phyloP scores from a whole-genome alignment of 805 yeast genomes.

The Blastobotrys parvus region DNA sequence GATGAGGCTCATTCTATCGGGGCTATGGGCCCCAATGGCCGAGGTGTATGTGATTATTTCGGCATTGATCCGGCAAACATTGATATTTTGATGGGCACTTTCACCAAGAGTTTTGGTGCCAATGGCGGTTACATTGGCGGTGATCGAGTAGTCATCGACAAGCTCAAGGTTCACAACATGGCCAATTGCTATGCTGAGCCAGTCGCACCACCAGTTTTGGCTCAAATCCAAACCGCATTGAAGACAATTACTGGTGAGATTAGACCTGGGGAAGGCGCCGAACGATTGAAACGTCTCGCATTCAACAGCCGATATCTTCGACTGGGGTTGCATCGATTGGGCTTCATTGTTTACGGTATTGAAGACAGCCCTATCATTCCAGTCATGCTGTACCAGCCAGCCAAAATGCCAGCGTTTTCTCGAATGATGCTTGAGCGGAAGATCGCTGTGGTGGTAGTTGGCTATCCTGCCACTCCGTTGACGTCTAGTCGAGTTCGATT shows the following conservation, averaged over 20 bases:
- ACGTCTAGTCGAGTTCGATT: conserved; percentile 84
- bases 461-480: conserved; percentile 96
- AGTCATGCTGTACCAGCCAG: conserved; percentile 74
- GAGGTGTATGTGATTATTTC: conserved; percentile 93
- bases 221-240: conserved; percentile 77
- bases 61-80: conserved; percentile 65
- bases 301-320: conserved; percentile 92
- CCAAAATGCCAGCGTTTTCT: conserved; percentile 89
- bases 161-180: conserved; percentile 62
- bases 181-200: conserved; percentile 76
- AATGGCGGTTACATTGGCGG: conserved; percentile 98
- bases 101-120: conserved; percentile 97
- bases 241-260: conserved; percentile 71
- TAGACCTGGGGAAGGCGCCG: conserved; percentile 88
- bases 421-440: conserved; percentile 69
- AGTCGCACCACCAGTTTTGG: conserved; percentile 83
- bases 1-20: conserved; percentile 99
- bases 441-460: conserved; percentile 92
- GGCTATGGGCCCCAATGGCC: conserved; percentile 92
- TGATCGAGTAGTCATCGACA: conserved; percentile 56
- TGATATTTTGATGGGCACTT: conserved; percentile 94
- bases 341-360: conserved; percentile 88
- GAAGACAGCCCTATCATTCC: conserved; percentile 98
- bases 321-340: conserved; percentile 81
- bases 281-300: conserved; percentile 86